Evolutionary conservation across 192 early-diverging fungal genomes (phyloP).

Genomic region (Spizellomyces sp.): DNA sequence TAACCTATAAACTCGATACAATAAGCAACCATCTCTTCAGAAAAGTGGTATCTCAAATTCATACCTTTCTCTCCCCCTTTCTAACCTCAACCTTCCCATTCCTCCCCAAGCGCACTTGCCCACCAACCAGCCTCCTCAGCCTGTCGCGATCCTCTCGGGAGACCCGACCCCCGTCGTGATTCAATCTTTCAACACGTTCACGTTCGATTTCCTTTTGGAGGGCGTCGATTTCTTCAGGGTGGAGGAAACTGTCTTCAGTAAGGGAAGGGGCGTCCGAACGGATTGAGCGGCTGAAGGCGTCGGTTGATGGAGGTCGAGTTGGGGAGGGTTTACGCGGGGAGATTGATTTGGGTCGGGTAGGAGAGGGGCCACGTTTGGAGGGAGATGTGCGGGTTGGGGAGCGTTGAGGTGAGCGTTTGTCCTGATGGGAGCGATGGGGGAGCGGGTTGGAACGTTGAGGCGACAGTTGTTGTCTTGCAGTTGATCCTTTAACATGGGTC

Average conservation of each 20-base stretch:
- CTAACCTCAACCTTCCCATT: background rate
- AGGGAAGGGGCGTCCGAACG: background rate
- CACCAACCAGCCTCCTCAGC: background rate
- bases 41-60: no score
- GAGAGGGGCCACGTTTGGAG: background rate
- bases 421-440: background rate
- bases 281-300: background rate
- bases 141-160: background rate
- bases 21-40: no score
- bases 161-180: constrained; percentile 1
- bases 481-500: no score
- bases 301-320: constrained; percentile 5
- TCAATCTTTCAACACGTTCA: background rate
- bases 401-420: background rate
- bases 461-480: no score
- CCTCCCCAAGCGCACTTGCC: background rate
- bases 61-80: background rate
- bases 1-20: no score
- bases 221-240: constrained; percentile 18
- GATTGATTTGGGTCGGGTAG: background rate
- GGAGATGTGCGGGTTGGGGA: background rate
- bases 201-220: constrained; percentile 13
- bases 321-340: background rate
- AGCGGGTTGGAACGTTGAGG: no score
- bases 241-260: constrained; percentile 25